Percentiles rank a stretch among this genome's conserved stretches.
These are phyloP conservation scores for Porphyridium purpureum DNA, from an alignment of 23 red algal genomes.

Conservation along the genomic window DNA sequence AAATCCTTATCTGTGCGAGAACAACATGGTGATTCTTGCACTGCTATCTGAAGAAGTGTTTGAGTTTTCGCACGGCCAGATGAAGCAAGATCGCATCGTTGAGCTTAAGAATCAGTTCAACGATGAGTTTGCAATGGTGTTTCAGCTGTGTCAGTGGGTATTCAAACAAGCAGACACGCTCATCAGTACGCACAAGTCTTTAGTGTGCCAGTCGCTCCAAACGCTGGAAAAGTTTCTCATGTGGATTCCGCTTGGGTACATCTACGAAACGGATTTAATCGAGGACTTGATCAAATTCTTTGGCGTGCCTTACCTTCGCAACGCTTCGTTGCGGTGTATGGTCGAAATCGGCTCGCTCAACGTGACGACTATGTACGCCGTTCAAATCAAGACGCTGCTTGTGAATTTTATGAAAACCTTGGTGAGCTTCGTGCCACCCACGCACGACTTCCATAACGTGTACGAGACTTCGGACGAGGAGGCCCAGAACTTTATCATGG, in stretches of 20 bases:
- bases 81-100: slow-evolving; percentile 82
- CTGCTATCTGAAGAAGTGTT: slow-evolving; percentile 96
- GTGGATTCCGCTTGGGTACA: slow-evolving; percentile 98
- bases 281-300: slow-evolving; percentile 61
- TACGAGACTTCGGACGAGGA: slow-evolving; percentile 61
- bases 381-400: slow-evolving; percentile 53
- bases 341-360: slow-evolving; percentile 58
- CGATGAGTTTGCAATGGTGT: slow-evolving; percentile 79
- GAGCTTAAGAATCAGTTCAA: slow-evolving; percentile 89
- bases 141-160: slow-evolving; percentile 92
- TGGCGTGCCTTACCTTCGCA: slow-evolving; percentile 26
- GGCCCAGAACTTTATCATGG: slow-evolving; percentile 67
- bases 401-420: slow-evolving; percentile 61
- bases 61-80: slow-evolving; percentile 81
- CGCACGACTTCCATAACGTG: slow-evolving; percentile 48
- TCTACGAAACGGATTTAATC: slow-evolving; percentile 89
- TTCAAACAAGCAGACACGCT: slow-evolving; percentile 49
- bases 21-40: slow-evolving; percentile 86
- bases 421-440: slow-evolving; percentile 32
- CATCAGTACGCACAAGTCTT: slow-evolving; percentile 25
- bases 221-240: slow-evolving; percentile 88
- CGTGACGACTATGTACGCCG: slow-evolving; percentile 31
- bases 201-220: slow-evolving; percentile 66
- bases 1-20: slow-evolving; percentile 76
- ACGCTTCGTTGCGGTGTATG: slow-evolving; percentile 61